Conservation (phyloP, 2,329 filamentous ascomycete genomes). For the Claviceps pazoutovae region DNA sequence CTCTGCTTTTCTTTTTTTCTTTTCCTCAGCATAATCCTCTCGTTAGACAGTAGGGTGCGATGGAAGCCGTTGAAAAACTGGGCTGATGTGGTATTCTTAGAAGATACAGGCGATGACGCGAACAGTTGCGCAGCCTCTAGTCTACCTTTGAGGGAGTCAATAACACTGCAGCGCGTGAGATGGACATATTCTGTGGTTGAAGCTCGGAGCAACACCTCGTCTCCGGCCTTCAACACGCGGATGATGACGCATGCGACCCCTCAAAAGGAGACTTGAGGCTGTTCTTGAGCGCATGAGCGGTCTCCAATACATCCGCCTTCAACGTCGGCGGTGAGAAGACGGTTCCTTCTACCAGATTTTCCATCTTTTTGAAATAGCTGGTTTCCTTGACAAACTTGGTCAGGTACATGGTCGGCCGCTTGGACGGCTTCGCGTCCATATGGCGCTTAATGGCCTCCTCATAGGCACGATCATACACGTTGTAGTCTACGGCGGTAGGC, state of each 20-base stretch:
- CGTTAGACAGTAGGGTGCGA: too few species aligned
- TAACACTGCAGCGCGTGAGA: too few species aligned
- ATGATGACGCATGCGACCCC: neutral
- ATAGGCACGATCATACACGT: conserved; percentile 83
- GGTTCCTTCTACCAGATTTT: conserved; percentile 22
- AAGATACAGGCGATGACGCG: too few species aligned
- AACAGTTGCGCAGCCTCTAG: too few species aligned
- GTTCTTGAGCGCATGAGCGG: conserved; percentile 4
- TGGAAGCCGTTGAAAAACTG: too few species aligned
- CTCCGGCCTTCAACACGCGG: neutral
- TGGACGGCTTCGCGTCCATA: conserved; percentile 37
- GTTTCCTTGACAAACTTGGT: conserved; percentile 34
- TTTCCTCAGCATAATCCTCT: too few species aligned
- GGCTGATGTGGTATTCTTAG: too few species aligned
- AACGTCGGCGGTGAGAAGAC: conserved; percentile 6
- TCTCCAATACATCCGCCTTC: conserved; percentile 7
- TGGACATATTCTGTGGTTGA: too few species aligned
- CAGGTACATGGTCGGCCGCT: conserved; percentile 32
- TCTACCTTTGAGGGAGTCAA: too few species aligned
- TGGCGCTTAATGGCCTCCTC: conserved; percentile 59
- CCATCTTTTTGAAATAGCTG: conserved; percentile 24
- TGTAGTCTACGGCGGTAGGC: conserved; percentile 68
- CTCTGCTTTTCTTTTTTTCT: too few species aligned
- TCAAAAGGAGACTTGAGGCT: neutral
- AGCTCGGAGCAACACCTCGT: too few species aligned